Base-by-base conservation (phyloP, 108 stramenopile species). In the Chaetoceros muelleri region DNA sequence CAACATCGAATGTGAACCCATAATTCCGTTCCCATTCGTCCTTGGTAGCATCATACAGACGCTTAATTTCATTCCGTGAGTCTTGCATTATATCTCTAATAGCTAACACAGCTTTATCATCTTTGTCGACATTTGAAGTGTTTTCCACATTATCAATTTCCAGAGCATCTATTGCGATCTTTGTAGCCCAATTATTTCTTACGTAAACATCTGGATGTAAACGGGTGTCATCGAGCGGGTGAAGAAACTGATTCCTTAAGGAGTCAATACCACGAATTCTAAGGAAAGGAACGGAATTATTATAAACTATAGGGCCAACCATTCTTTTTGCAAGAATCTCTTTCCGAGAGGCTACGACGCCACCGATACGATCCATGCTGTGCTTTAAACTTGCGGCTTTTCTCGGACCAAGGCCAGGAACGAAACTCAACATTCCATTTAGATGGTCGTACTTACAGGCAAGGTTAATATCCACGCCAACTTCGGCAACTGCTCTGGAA, bases 351-450 rank as follows among this genome's bases (percentile, higher is more conserved):
- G 76, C 64, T 2, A 87, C 74, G 10, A 73, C 65, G 20, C 82
- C 87, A 40, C 85, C 83, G 8, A 77, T 70, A 19, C 81, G 78
- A 45, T 70, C 58, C 23, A 90, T 50, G 54, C 55, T 84, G 51
- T 90, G 82, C 55, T 90, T 94, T 24, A 88, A 57, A 73, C 75
- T 87, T 28, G 77, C 84, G 24, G 94, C 93, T 66, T 97, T 97
- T 21, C 96, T 72, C 28, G 93, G 93, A 47, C 96, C 96, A 24
- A 97, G 61, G 8, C 96, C 96, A 27, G 94, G 86, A n/a, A 93
- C 82, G 73, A 97, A 97, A 16, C 84, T 72, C 27, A 97, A 66
- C 26, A 86, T 45, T 10, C 82, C 84, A 46, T 73, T 72, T 49
- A 87, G 56, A 50, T 94, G 93, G 62, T 84, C 81, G 45, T 74